These are phyloP conservation scores for Pyricularia grisea DNA, from an alignment of 2,329 filamentous ascomycete species.

Conservation along the genomic window DNA sequence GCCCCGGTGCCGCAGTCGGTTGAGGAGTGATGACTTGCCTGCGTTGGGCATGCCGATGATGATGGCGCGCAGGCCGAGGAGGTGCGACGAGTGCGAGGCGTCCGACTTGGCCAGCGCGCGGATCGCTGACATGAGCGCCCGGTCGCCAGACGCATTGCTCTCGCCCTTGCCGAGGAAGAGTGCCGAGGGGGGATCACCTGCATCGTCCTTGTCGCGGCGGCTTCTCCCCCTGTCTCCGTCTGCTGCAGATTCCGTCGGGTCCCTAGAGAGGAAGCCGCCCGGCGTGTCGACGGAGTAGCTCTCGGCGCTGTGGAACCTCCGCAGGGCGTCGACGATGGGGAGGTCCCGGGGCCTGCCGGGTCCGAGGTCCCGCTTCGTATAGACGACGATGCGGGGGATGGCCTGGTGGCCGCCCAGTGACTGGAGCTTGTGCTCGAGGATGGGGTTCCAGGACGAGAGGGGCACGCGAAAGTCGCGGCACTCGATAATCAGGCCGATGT, in stretches of 20 bases:
- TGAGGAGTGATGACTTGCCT: slow-evolving; percentile 91
- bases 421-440: slow-evolving; percentile 77
- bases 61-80: slow-evolving; percentile 78
- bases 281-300: slow-evolving; percentile 7
- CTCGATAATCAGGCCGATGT: slow-evolving; percentile 83
- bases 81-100: slow-evolving; percentile 13
- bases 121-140: slow-evolving; percentile 35
- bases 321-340: slow-evolving; percentile 17
- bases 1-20: slow-evolving; percentile 65
- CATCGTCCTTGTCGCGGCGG: slow-evolving; percentile 19
- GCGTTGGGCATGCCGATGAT: slow-evolving; percentile 98
- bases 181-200: slow-evolving; percentile 15
- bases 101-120: slow-evolving; percentile 34
- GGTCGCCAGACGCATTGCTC: slow-evolving; percentile 19
- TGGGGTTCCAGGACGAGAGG: slow-evolving; percentile 78
- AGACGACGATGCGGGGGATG: slow-evolving; percentile 70
- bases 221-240: slow-evolving; percentile 16
- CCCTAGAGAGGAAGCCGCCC: neutral
- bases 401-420: slow-evolving; percentile 40
- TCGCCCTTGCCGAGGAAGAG: slow-evolving; percentile 19
- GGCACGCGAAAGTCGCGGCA: slow-evolving; percentile 91
- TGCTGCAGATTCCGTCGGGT: neutral
- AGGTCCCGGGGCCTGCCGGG: slow-evolving; percentile 10
- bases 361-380: slow-evolving; percentile 81
- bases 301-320: slow-evolving; percentile 31